These are phyloP conservation scores for Psilocybe cubensis DNA, from an alignment of 768 basidiomycete species.

Conservation along the genomic window DNA sequence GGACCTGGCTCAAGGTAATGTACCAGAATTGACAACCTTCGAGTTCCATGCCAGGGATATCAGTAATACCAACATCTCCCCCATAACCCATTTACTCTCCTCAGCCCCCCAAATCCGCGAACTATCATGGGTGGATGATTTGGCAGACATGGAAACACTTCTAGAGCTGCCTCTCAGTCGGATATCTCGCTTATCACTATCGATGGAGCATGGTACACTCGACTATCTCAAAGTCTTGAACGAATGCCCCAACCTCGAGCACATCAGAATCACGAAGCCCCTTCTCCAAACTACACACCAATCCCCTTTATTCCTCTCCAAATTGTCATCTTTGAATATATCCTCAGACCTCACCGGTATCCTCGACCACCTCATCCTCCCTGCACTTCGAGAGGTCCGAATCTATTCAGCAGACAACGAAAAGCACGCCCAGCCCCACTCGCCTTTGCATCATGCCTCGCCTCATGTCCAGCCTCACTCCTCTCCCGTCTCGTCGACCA, in stretches of 20 bases:
- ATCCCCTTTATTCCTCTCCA: conserved; percentile 29
- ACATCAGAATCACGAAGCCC: conserved; percentile 35
- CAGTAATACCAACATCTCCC: conserved; percentile 32
- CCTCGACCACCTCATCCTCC: conserved; percentile 33
- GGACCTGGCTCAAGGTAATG: conserved; percentile 24
- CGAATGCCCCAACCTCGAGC: conserved; percentile 35
- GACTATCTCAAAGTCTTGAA: conserved; percentile 34
- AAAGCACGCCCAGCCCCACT: conserved; percentile 16
- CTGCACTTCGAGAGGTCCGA: conserved; percentile 32
- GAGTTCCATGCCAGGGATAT: conserved; percentile 37
- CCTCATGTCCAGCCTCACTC: conserved; percentile 8
- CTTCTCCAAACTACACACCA: conserved; percentile 20
- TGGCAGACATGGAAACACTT: conserved; percentile 33
- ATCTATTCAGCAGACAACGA: conserved; percentile 27
- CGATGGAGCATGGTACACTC: conserved; percentile 33
- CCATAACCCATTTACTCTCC: conserved; percentile 30
- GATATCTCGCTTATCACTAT: conserved; percentile 31
- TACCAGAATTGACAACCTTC: conserved; percentile 31
- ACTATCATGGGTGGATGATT: conserved; percentile 37
- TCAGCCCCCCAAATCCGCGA: conserved; percentile 30
- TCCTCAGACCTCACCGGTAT: conserved; percentile 31
- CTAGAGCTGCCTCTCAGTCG: conserved; percentile 31
- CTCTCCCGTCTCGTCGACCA: conserved; percentile 3
- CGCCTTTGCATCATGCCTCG: conserved; percentile 8
- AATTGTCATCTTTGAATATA: conserved; percentile 35